Evolutionary conservation across 495 filamentous ascomycete genomes (phyloP), one percentile per base, ranked within the genome.

Genomic region (Rhypophila decipiens): DNA sequence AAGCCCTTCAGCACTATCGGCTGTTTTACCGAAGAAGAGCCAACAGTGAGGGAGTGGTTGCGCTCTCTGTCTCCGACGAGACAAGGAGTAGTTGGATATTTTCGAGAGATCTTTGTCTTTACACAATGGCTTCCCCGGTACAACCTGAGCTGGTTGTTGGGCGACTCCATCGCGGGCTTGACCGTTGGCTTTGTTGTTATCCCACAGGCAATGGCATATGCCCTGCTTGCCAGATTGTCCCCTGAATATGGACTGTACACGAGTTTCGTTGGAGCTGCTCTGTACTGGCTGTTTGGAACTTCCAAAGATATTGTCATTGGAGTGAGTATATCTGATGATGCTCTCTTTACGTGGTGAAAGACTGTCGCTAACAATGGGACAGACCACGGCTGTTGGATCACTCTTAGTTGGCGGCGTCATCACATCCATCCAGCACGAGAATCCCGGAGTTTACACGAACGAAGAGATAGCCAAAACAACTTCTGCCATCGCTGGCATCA

Each of bases 301-400:
- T 97, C 94, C 0, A 98, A 98, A 60, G 93, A 98, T 66, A 97
- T 98, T 60, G 96, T 94, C 7, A 97, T 98, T 44, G 93, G 93
- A n/a, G 88, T 90, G 70, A 74, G 86, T n/a, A n/a, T n/a, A n/a
- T n/a, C n/a, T n/a, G n/a, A n/a, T n/a, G n/a, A n/a, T n/a, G n/a
- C n/a, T n/a, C 80, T 1, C 42, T n/a, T 21, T 12, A 37, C 38
- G 1, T 29, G 15, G 15, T 31, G 19, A 39, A 13, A 27, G 13
- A 7, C 9, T 15, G 21, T 34, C 22, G 11, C 13, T 19, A 24
- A 3, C 12, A 7, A 44, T 58, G 15, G 10, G 21, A 2, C 56
- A 94, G 87, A 93, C 93, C 36, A 94, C 97, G 37, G 93, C 93
- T 40, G 93, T 98, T 46, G 83, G 96, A 77, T 97, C 94, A 1